Evolutionary conservation across 257 asterid genomes (phyloP).

Genomic region (Nicotiana sylvestris): DNA sequence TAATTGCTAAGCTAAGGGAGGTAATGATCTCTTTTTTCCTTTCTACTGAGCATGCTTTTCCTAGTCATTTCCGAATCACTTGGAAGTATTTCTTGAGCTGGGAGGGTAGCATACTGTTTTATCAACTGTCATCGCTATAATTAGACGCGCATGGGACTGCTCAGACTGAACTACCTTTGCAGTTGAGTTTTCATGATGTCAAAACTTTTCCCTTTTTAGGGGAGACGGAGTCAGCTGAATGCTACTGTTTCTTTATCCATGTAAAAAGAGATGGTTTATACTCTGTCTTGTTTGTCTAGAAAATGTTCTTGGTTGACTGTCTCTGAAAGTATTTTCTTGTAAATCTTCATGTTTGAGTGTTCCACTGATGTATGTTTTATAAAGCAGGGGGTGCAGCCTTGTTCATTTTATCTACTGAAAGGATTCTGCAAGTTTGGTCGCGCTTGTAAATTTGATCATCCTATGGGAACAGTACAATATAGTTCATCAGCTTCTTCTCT

Average conservation of each 20-base stretch:
- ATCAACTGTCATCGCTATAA: not conserved
- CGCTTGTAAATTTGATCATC: conserved; percentile 84
- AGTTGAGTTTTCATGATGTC: not conserved
- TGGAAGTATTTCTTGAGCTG: not conserved
- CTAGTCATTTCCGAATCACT: not conserved
- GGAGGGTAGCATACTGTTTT: not conserved
- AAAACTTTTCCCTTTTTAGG: not conserved
- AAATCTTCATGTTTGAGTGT: not conserved
- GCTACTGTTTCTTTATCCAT: not conserved
- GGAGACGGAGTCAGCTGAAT: not conserved
- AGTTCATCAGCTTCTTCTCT: conserved; percentile 43
- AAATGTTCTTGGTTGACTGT: not conserved
- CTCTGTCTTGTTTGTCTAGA: not conserved
- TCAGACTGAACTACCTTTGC: not conserved
- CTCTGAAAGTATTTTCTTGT: not conserved
- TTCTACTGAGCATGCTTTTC: not conserved
- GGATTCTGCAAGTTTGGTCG: conserved; percentile 80
- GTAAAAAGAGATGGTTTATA: not conserved
- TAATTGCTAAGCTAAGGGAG: not conserved
- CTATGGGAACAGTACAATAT: conserved; percentile 44
- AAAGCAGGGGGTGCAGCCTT: conserved; percentile 73
- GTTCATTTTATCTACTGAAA: conserved; percentile 75
- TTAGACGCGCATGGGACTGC: not conserved
- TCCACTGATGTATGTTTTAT: not conserved
- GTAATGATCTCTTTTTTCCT: not conserved